These are phyloP conservation scores for Podaxis sp. DNA, from an alignment of 768 basidiomycete genomes.

Conservation along the genomic window DNA sequence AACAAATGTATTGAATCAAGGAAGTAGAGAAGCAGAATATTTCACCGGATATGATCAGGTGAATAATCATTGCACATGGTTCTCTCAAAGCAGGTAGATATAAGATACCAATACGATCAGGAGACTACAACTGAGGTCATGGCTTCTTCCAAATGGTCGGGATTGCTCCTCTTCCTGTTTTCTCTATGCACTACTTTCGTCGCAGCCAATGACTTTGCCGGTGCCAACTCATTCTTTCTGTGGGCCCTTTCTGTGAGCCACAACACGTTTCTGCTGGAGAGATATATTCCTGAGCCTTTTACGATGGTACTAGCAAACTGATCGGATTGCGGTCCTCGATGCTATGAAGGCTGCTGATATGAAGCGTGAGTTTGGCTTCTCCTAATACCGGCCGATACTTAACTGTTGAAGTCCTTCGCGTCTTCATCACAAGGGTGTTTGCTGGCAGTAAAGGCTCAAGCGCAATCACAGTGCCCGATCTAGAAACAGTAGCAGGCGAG, in stretches of 20 bases:
- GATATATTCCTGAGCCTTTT: not conserved
- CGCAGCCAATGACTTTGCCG: constrained; percentile 22
- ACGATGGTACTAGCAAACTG: constrained; percentile 11
- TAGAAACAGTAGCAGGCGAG: constrained; percentile 20
- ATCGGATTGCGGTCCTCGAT: constrained; percentile 16
- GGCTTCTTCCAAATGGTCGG: not conserved
- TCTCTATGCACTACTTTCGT: constrained; percentile 10
- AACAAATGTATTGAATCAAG: not conserved
- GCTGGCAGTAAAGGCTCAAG: constrained; percentile 21
- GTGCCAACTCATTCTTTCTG: constrained; percentile 23
- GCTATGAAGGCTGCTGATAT: constrained; percentile 17
- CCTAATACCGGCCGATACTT: not conserved
- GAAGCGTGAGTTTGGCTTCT: constrained; percentile 11
- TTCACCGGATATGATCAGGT: constrained; percentile 1
- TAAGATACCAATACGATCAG: not conserved
- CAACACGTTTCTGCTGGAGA: not conserved
- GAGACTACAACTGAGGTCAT: not conserved
- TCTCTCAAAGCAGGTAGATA: not conserved
- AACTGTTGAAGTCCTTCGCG: constrained; percentile 16
- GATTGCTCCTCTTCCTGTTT: constrained; percentile 8
- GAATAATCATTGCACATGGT: constrained; percentile 4
- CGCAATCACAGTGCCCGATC: constrained; percentile 18
- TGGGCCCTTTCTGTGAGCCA: constrained; percentile 18
- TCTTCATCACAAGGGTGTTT: constrained; percentile 21
- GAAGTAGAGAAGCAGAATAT: not conserved